Conservation (phyloP, 2,329 filamentous ascomycete species). For the Xylariaceae sp. region DNA sequence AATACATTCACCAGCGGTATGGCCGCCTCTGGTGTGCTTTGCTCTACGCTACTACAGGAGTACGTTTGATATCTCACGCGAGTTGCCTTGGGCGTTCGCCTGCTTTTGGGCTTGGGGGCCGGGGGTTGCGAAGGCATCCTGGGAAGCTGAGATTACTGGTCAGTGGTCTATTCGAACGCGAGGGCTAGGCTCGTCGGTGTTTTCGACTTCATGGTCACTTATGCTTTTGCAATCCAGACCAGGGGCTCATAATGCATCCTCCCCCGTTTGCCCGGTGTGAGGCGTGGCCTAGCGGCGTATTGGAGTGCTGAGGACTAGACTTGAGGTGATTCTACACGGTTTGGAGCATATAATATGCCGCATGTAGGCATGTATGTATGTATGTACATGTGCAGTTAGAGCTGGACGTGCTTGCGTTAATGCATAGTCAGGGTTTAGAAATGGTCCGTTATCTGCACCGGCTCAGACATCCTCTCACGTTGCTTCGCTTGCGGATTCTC, state of each 20-base stretch:
- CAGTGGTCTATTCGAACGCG: background rate
- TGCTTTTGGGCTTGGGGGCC: slow-evolving; percentile 34
- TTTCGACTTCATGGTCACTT: background rate
- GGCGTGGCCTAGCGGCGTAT: background rate
- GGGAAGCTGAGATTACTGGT: slow-evolving; percentile 30
- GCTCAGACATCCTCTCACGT: background rate
- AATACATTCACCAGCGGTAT: slow-evolving; percentile 20
- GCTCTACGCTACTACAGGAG: slow-evolving; percentile 1
- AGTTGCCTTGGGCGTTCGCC: slow-evolving; percentile 36
- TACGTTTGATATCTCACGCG: slow-evolving; percentile 29
- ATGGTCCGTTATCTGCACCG: too few species aligned
- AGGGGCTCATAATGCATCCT: background rate
- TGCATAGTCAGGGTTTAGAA: background rate
- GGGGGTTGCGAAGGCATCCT: slow-evolving; percentile 35
- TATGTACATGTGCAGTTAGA: too few species aligned
- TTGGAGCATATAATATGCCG: too few species aligned
- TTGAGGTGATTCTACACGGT: background rate
- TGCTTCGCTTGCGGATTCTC: background rate
- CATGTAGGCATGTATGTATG: too few species aligned
- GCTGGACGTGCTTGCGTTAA: background rate
- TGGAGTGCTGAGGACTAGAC: background rate
- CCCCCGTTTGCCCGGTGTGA: background rate
- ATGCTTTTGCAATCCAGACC: background rate
- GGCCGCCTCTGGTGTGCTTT: background rate
- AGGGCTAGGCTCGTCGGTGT: background rate